Evolutionary conservation across 106 monocot genomes (phyloP), one percentile per base, ranked within the genome.

Genomic region (Gastrodia elata): DNA sequence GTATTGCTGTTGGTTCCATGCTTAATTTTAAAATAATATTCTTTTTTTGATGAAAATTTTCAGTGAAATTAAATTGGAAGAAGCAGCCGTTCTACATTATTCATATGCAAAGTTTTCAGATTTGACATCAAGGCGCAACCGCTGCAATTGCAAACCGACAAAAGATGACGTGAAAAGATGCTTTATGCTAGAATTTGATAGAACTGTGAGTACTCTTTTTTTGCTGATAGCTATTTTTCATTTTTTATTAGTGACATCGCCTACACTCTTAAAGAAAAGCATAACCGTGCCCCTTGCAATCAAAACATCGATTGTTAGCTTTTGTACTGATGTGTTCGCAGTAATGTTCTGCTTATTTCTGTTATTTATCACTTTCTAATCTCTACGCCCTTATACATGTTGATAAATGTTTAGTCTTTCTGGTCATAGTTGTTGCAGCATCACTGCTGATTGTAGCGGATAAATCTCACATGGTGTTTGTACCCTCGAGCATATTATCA

Each of bases 121-220:
- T 68, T 81, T 94, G 80, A 94, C 87, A 55, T 90, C 90, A 76
- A 85, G 94, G 68, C 85, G 94, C 70, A 90, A 90, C 70, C 80
- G 90, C 6, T 94, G 94, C 75, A 88, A 86, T 8, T 94, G 94
- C 80, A 94, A 94, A 72, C 94, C 94, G 10, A 94, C 94, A 71
- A 93, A 83, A 55, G 93, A 93, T 30, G 93, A 93, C 78, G 87
- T 90, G 33, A 93, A 93, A 70, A 79, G 90, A 80, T 93, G 93
- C 57, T 93, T 93, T 83, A 93, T 93, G 80, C 74, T 93, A 75
- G 93, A 93, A 64, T 93, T 93, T 72, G 93, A 93, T 78, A 83
- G 93, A 83, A 72, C 80, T 72, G 93, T 93, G 75, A 77, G 89
- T 69, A 7, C n/a, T 67, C 37, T 67, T 20, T 67, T 18, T 34